A percentile compares a stretch with the other conserved stretches of the same genome.
Evolutionary conservation across 148 eudicot species (phyloP).

Genomic region (Silene conica): DNA sequence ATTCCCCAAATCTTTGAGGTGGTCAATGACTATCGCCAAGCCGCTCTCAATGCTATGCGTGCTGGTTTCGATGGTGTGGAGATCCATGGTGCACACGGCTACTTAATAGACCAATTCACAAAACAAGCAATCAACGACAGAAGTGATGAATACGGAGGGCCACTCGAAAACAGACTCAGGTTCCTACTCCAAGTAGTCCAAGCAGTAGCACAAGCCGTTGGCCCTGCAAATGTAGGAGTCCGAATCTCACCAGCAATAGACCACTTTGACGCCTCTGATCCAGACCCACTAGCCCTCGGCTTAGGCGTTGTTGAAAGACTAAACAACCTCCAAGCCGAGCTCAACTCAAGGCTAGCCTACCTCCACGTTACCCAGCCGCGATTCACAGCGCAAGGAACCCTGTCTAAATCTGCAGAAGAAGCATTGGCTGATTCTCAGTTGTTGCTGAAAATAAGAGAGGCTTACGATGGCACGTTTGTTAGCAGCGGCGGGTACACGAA

Average conservation of each 20-base stretch:
- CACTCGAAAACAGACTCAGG: slow-evolving; percentile 59
- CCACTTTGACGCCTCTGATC: slow-evolving; percentile 68
- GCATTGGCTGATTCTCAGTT: slow-evolving; percentile 48
- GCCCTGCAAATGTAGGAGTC: slow-evolving; percentile 48
- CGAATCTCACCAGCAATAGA: slow-evolving; percentile 82
- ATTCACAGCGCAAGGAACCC: slow-evolving; percentile 49
- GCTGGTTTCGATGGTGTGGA: slow-evolving; percentile 95
- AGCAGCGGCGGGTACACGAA: slow-evolving; percentile 68
- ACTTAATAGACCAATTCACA: slow-evolving; percentile 79
- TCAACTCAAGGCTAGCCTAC: slow-evolving; percentile 43
- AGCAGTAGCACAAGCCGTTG: slow-evolving; percentile 51
- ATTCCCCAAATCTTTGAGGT: slow-evolving; percentile 37
- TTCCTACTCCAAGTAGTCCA: slow-evolving; percentile 54
- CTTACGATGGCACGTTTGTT: slow-evolving; percentile 57
- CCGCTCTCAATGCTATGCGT: slow-evolving; percentile 71
- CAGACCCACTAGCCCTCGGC: slow-evolving; percentile 64
- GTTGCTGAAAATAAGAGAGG: slow-evolving; percentile 45
- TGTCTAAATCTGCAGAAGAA: slow-evolving; percentile 26
- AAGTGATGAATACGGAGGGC: slow-evolving; percentile 74
- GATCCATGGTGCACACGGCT: slow-evolving; percentile 83
- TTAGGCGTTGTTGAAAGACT: slow-evolving; percentile 53
- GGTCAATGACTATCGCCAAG: slow-evolving; percentile 58
- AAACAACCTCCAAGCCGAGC: slow-evolving; percentile 46
- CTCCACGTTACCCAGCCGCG: slow-evolving; percentile 76
- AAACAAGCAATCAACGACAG: slow-evolving; percentile 84